Evolutionary conservation across 192 early-diverging fungal genomes (phyloP), one percentile per base, ranked within the genome.

Genomic region (Podila verticillata): DNA sequence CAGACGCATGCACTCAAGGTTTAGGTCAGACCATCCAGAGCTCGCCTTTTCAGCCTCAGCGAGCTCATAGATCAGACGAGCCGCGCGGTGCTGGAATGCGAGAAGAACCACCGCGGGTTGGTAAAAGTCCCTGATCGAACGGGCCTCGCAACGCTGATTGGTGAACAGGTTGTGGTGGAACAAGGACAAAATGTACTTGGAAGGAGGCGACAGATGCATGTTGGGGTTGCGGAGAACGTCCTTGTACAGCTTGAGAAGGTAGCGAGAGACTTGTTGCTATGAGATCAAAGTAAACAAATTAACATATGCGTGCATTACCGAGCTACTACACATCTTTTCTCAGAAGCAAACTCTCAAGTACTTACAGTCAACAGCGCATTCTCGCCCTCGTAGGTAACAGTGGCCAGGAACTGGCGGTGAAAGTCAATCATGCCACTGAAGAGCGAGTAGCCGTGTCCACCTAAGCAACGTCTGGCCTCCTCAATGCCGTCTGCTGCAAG

Each of bases 231-330:
- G 59, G 70, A 61, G 17, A 62, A 69, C 61, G 86, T 70, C 19
- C 48, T 81, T 63, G 84, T 85, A 57, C 88, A 82, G 67, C 87
- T 90, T 92, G 39, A 96, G 62, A 36, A 96, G 70, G 74, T 87
- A 93, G 28, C 93, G 90, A 15, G 88, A 85, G 15, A 90, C 90
- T 84, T 96, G 93, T 85, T 96, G 95, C 75, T 78, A 57, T 59
- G 29, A 3, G 28, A 7, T 20, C 26, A 7, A 57, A 54, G 35
- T 13, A 2, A 7, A 28, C 10, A 12, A 64, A 24, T 13, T 22
- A 29, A 19, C 12, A 48, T 49, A 28, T 19, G 5, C 7, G 34
- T 39, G n/a, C 26, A 8, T 7, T 7, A 34, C 20, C 22, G 24
- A 7, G 1, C 22, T 34, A 22, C 20, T 22, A 63, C 31, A 5